A percentile compares a stretch with the other conserved stretches of the same genome.
Evolutionary conservation across 2,329 filamentous ascomycete species (phyloP).

Genomic region (Exutisphaerella laricina): DNA sequence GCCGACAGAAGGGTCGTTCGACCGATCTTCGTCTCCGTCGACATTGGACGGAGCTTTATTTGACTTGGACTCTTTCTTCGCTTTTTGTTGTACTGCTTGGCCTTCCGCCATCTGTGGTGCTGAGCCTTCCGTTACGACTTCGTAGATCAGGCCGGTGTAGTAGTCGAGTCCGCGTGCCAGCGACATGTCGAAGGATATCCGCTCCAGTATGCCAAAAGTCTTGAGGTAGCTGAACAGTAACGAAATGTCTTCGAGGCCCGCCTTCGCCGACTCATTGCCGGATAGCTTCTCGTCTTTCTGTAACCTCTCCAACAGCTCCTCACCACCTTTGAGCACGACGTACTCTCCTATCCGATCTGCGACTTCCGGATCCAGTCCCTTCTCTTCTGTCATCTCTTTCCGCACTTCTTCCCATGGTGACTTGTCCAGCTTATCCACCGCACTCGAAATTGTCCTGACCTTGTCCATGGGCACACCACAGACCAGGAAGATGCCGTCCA

Average conservation of each 20-base stretch:
- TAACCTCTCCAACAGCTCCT: constrained; percentile 67
- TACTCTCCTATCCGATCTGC: constrained; percentile 85
- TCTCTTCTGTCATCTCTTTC: constrained; percentile 89
- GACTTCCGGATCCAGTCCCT: constrained; percentile 68
- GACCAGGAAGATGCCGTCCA: constrained; percentile 87
- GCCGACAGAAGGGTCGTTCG: constrained; percentile 71
- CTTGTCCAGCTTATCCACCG: constrained; percentile 95
- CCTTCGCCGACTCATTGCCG: constrained; percentile 68
- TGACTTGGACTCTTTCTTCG: constrained; percentile 47
- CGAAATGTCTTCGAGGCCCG: constrained; percentile 74
- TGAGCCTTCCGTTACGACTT: constrained; percentile 77
- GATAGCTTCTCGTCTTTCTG: constrained; percentile 61
- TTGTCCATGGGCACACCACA: constrained; percentile 83
- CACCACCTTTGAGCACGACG: constrained; percentile 70
- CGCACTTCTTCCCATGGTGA: constrained; percentile 79
- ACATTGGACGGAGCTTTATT: constrained; percentile 36
- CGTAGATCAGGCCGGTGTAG: constrained; percentile 86
- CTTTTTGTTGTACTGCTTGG: constrained; percentile 43
- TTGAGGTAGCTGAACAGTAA: constrained; percentile 78
- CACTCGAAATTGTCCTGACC: constrained; percentile 82
- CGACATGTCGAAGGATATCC: constrained; percentile 82
- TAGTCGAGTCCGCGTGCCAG: constrained; percentile 89
- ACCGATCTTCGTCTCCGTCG: constrained; percentile 59
- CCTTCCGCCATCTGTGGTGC: constrained; percentile 46
- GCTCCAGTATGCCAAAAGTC: constrained; percentile 64